phyloP scores from a whole-genome alignment of 257 asterid genomes.

The Penstemon davidsonii region DNA sequence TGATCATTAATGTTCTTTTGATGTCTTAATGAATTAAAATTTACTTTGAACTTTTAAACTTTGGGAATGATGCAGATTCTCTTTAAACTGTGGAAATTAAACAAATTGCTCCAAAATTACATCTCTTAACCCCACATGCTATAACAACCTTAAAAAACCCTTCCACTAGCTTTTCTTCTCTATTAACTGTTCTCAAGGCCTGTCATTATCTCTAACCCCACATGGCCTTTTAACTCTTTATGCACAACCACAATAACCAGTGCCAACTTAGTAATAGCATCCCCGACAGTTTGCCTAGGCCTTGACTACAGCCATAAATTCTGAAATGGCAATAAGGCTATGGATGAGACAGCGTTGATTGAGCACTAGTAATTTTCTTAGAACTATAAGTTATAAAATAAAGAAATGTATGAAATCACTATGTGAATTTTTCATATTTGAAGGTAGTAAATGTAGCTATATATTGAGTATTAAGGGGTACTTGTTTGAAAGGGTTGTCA shows the following conservation, averaged over 20 bases:
- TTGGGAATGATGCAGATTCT: not conserved
- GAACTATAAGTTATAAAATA: not conserved
- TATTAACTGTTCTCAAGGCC: not conserved
- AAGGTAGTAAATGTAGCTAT: not conserved
- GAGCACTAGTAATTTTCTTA: not conserved
- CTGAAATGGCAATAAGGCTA: not conserved
- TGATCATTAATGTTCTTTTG: not conserved
- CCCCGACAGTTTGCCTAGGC: not conserved
- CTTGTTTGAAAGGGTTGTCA: not conserved
- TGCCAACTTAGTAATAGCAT: not conserved
- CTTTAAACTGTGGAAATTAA: constrained; percentile 13
- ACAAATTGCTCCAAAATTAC: constrained; percentile 19
- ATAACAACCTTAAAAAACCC: not conserved
- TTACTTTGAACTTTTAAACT: not conserved
- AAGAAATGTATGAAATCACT: not conserved
- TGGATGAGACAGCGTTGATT: not conserved
- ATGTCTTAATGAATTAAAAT: not conserved
- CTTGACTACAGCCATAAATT: not conserved
- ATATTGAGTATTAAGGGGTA: constrained; percentile 1
- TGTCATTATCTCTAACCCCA: not conserved
- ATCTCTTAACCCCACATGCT: not conserved
- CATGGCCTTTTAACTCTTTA: not conserved
- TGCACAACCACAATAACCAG: not conserved
- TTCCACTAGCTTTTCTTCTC: constrained; percentile 1
- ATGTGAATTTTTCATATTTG: not conserved